phyloP scores from a whole-genome alignment of 345 rosid species.

The Ceriops decandra region DNA sequence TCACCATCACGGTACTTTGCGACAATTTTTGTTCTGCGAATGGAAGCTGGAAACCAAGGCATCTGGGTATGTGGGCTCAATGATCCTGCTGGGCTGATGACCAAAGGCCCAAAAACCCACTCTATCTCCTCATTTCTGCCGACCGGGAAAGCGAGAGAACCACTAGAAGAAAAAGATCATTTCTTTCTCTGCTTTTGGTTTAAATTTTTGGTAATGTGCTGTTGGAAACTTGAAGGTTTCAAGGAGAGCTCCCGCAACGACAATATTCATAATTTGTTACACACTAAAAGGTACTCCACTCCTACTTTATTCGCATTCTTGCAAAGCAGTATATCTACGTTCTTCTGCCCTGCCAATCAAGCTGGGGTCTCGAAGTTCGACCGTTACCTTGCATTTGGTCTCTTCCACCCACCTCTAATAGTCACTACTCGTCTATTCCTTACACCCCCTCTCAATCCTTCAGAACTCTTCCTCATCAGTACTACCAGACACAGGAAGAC shows the following conservation, averaged over 20 bases:
- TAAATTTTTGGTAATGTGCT: background rate
- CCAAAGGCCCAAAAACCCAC: too few relatives aligned
- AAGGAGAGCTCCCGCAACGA: constrained; percentile 13
- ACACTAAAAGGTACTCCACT: background rate
- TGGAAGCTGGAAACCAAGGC: too few relatives aligned
- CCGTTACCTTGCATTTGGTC: constrained; percentile 24
- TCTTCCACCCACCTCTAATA: constrained; percentile 36
- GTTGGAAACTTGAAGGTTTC: constrained; percentile 22
- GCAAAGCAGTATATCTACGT: constrained; percentile 30
- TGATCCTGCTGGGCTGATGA: too few relatives aligned
- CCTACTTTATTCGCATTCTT: constrained; percentile 22
- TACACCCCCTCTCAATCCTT: background rate
- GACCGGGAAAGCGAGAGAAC: too few relatives aligned
- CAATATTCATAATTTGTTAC: background rate
- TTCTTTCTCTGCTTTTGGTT: too few relatives aligned
- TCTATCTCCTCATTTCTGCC: too few relatives aligned
- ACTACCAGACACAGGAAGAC: background rate
- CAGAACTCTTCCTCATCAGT: constrained; percentile 9
- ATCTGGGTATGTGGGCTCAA: too few relatives aligned
- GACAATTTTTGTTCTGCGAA: too few relatives aligned
- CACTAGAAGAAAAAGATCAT: too few relatives aligned
- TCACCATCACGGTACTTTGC: too few relatives aligned
- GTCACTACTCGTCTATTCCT: constrained; percentile 18
- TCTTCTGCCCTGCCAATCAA: constrained; percentile 20
- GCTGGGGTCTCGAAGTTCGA: constrained; percentile 24